Evolutionary conservation across 305 asterid genomes (phyloP), one percentile per base, ranked within the genome.

Genomic region (Lippia alba): DNA sequence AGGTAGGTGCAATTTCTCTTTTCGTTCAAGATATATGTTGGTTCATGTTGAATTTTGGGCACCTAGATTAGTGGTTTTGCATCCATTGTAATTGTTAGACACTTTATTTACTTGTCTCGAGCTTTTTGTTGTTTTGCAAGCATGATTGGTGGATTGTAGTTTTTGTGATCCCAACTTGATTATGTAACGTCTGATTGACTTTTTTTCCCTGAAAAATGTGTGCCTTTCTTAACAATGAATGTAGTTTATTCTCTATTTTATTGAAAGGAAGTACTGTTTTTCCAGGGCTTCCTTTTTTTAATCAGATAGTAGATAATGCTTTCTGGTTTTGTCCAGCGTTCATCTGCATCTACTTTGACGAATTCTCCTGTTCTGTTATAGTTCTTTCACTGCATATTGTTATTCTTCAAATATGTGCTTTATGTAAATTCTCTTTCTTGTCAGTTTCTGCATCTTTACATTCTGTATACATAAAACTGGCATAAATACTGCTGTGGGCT

Each of bases 1-100:
- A 96, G 98, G 99, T 92, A 77, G 63, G 71, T 69, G 59, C 34
- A 72, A 41, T 71, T 54, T 61, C 49, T 17, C 32, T 36, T 17
- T 58, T 48, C 49, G 41, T 41, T 49, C 17, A 6, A 58, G 46
- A 56, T 55, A 48, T 74, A 69, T 61, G 56, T 61, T 67, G 61
- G 53, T 56, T 19, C 32, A 1, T 41, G 18, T 51, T 68, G 74
- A 53, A 46, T 75, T 67, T 56, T 61, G 45, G 71, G 70, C 62
- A 65, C 67, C 36, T 34, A n/a, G 56, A 39, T 50, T 12, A 44
- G 56, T 12, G 4, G 56, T 65, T 50, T 67, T 44, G 16, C 39
- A 19, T 56, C 18, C 54, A 39, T 32, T 67, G 50, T 46, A 48
- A 56, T 17, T 15, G 53, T 69, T 64, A 61, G 60, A 44, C 34